Percentiles rank a stretch among this genome's conserved stretches.
Conservation (phyloP, 768 basidiomycete species). For the Mrakia hoshinonis region DNA sequence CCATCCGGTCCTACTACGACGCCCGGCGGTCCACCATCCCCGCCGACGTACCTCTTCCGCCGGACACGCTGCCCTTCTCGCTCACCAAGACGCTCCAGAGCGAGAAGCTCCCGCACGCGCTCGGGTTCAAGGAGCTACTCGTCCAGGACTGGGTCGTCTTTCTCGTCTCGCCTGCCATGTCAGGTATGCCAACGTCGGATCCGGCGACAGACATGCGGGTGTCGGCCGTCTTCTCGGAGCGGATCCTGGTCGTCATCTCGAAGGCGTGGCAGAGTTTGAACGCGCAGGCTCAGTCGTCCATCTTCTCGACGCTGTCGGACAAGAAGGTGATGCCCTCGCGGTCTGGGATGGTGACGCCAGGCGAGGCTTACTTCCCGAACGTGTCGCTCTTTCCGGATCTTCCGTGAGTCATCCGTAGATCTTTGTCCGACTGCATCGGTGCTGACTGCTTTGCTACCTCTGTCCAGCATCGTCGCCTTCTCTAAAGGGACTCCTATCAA, state of each 20-base stretch:
- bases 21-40: conserved; percentile 54
- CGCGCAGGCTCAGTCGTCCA: conserved; percentile 46
- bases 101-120: conserved; percentile 42
- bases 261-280: conserved; percentile 65
- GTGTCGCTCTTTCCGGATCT: conserved; percentile 84
- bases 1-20: conserved; percentile 64
- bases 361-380: conserved; percentile 70
- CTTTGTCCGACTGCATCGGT: too few species aligned
- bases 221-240: conserved; percentile 71
- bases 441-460: background rate
- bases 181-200: conserved; percentile 39
- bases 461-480: conserved; percentile 51
- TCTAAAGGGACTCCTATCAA: conserved; percentile 59
- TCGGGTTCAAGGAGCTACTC: conserved; percentile 72
- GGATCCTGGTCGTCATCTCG: conserved; percentile 57
- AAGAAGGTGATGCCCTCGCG: background rate
- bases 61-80: conserved; percentile 58
- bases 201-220: conserved; percentile 55
- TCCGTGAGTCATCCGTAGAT: conserved; percentile 41
- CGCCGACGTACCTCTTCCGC: conserved; percentile 64
- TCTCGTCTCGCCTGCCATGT: conserved; percentile 49
- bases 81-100: conserved; percentile 49
- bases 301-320: conserved; percentile 46
- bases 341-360: conserved; percentile 47
- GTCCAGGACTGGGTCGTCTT: conserved; percentile 66